Percentiles rank a stretch among this genome's conserved stretches.
Conservation (phyloP, 192 early-diverging fungal genomes). For the Diversispora epigaea region DNA sequence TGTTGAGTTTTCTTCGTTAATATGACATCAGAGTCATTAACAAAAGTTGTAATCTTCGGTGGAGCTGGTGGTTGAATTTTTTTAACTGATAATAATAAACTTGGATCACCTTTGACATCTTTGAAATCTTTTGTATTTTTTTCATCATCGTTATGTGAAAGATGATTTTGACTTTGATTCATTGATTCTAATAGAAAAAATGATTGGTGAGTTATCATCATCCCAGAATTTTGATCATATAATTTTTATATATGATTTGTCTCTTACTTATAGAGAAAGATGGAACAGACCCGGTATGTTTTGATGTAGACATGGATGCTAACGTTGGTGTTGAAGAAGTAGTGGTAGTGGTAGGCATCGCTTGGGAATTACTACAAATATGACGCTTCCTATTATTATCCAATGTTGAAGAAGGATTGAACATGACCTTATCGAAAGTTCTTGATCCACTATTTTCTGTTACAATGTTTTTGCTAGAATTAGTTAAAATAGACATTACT, state of each 20-base stretch:
- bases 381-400: background rate
- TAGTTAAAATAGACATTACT: background rate
- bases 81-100: background rate
- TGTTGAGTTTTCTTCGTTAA: slow-evolving; percentile 5
- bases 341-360: background rate
- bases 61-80: background rate
- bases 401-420: background rate
- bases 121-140: too few relatives aligned
- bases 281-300: background rate
- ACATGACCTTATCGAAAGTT: slow-evolving; percentile 5
- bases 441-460: background rate
- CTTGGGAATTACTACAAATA: background rate
- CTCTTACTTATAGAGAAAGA: too few relatives aligned
- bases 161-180: too few relatives aligned
- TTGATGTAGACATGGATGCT: background rate
- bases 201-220: too few relatives aligned
- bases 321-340: background rate
- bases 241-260: too few relatives aligned
- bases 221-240: too few relatives aligned
- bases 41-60: slow-evolving; percentile 4
- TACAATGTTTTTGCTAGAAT: background rate
- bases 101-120: too few relatives aligned
- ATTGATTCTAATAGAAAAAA: too few relatives aligned
- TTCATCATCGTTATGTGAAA: too few relatives aligned
- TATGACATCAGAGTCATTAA: background rate